phyloP scores from a whole-genome alignment of 805 yeast genomes.

The Kodamaea kaohsiungensis region DNA sequence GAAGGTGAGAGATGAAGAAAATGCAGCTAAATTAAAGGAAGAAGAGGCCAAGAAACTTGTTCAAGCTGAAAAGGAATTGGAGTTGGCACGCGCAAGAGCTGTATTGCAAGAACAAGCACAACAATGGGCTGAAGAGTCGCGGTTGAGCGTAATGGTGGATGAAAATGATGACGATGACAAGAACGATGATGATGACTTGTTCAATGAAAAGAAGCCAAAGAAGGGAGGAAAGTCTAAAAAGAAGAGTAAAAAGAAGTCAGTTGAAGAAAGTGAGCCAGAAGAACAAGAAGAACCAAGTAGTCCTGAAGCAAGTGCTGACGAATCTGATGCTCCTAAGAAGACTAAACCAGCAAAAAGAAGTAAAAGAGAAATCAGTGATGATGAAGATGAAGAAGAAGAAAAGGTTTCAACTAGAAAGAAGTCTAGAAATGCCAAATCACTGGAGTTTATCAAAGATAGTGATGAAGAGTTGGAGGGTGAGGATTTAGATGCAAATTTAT shows the following conservation, averaged over 20 bases:
- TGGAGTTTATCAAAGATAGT: conserved; percentile 44
- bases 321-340: conserved; percentile 29
- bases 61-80: conserved; percentile 48
- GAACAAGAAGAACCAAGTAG: conserved; percentile 23
- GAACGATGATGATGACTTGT: conserved; percentile 12
- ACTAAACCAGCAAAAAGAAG: conserved; percentile 26
- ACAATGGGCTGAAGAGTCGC: conserved; percentile 51
- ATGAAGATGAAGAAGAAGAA: conserved; percentile 33
- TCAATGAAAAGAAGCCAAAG: conserved; percentile 17
- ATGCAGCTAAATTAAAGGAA: conserved; percentile 31
- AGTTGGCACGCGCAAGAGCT: conserved; percentile 46
- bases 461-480: conserved; percentile 44
- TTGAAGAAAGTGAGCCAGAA: conserved; percentile 29
- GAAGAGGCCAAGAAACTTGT: conserved; percentile 44
- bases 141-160: conserved; percentile 37
- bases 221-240: conserved; percentile 12
- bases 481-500: conserved; percentile 17
- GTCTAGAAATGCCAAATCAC: conserved; percentile 31
- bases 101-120: conserved; percentile 52
- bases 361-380: conserved; percentile 22
- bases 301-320: conserved; percentile 24
- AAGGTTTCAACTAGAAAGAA: conserved; percentile 14
- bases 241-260: conserved; percentile 26
- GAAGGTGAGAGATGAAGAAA: conserved; percentile 61
- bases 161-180: conserved; percentile 33